Evolutionary conservation across 345 rosid genomes (phyloP).

Genomic region (Carallia pectinifolia): DNA sequence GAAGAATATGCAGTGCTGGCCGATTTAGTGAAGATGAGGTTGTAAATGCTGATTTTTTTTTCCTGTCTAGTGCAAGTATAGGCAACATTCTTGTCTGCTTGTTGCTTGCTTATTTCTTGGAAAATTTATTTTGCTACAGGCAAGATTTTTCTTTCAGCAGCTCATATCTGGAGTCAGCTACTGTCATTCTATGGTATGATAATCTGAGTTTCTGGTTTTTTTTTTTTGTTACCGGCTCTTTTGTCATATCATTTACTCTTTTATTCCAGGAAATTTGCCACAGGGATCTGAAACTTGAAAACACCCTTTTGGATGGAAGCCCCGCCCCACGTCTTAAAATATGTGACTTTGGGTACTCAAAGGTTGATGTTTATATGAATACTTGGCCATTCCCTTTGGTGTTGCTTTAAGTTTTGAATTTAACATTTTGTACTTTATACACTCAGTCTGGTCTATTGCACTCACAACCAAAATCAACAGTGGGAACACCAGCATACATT

Average conservation of each 20-base stretch:
- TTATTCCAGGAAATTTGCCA: constrained; percentile 54
- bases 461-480: constrained; percentile 70
- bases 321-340: constrained; percentile 59
- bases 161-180: constrained; percentile 90
- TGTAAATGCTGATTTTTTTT: constrained; percentile 1
- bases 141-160: constrained; percentile 88
- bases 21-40: constrained; percentile 96
- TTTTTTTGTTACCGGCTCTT: neutral
- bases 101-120: neutral
- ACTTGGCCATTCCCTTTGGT: neutral
- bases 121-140: constrained; percentile 29
- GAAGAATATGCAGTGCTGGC: constrained; percentile 72
- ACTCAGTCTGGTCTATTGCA: constrained; percentile 66
- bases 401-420: neutral
- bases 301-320: constrained; percentile 61
- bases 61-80: neutral
- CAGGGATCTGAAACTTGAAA: constrained; percentile 59
- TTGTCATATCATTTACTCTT: constrained; percentile 9
- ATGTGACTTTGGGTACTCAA: constrained; percentile 64
- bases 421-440: constrained; percentile 2
- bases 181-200: constrained; percentile 75
- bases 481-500: constrained; percentile 75
- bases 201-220: neutral
- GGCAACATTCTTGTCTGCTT: neutral
- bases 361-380: constrained; percentile 28